Evolutionary conservation across 352 stramenopile genomes (phyloP), one percentile per base, ranked within the genome.

Genomic region (Phytophthora syringae): DNA sequence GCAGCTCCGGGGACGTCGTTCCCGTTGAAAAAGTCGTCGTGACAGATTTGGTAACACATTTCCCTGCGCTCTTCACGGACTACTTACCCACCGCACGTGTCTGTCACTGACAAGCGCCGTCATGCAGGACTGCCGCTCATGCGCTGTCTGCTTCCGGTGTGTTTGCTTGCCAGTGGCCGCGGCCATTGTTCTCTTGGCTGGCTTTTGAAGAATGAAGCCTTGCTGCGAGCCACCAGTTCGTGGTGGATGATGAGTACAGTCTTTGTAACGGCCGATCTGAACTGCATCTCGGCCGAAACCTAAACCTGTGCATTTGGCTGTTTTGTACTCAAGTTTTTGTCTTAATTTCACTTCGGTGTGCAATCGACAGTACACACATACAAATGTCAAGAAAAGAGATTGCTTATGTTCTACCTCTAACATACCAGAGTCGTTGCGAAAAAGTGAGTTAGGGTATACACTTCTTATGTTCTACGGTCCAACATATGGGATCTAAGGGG

Each of bases 361-460:
- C 22, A 36, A n/a, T 36, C 3, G 10, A 47, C 39, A 13, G 39
- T 47, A 25, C 5, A 2, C 10, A 13, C 16, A 50, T 58, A 50
- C 51, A 58, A 58, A 58, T 28, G 16, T 37, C 25, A 58, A 49
- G 51, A 50, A 32, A 18, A 49, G 30, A 16, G 9, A 2, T 18
- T 0, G 6, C 42, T 49, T 49, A 30, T 49, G 42, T 49, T 49
- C 18, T 9, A 48, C 40, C 5, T 48, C 40, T 18, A 48, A 48
- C 40, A 30, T 49, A 49, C 2, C 16, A 47, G 5, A 47, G 20
- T 27, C 16, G 18, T 5, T 22, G 20, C 40, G 18, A 47, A 12
- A 47, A 47, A 27, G 18, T 27, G 40, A 47, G 16, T 25, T 27
- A 27, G 40, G 40, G 18, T 22, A 39, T 47, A 48, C 36, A 37